Percentiles rank a stretch among this genome's conserved stretches.
Conservation (phyloP, 2,329 filamentous ascomycete genomes). For the Atkinsonella hypoxylon region DNA sequence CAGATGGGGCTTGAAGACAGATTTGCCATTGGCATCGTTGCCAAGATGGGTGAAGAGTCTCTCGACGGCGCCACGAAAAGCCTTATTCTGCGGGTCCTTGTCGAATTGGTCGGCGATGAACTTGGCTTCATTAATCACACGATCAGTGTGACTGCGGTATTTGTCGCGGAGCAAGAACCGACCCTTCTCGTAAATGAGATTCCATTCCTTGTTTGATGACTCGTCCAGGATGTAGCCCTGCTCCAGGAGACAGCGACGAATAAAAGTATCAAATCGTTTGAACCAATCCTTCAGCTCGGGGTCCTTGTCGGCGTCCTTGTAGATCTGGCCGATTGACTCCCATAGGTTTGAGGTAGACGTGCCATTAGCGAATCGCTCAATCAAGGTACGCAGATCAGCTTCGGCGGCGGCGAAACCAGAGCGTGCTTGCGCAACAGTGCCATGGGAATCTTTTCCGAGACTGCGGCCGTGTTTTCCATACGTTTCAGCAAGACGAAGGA, state of each 20-base stretch:
- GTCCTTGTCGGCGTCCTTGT: constrained; percentile 76
- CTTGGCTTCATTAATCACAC: constrained; percentile 78
- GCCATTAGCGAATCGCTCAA: constrained; percentile 92
- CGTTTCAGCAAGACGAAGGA: constrained; percentile 72
- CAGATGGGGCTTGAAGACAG: constrained; percentile 84
- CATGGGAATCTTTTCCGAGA: constrained; percentile 50
- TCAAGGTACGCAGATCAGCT: constrained; percentile 63
- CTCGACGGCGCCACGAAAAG: constrained; percentile 62
- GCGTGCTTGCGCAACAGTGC: constrained; percentile 62
- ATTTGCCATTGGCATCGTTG: constrained; percentile 71
- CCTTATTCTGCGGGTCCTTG: constrained; percentile 72
- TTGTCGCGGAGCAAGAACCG: constrained; percentile 78
- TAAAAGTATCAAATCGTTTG: constrained; percentile 61
- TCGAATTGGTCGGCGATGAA: constrained; percentile 86
- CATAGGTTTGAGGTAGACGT: constrained; percentile 83
- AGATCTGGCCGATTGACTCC: constrained; percentile 73
- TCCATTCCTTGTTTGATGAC: constrained; percentile 67
- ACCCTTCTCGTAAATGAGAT: constrained; percentile 72
- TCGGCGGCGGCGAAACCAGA: constrained; percentile 59
- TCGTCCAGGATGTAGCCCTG: constrained; percentile 88
- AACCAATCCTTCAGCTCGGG: constrained; percentile 86
- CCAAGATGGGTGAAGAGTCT: constrained; percentile 85
- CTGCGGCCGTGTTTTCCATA: constrained; percentile 66
- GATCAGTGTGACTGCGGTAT: constrained; percentile 77
- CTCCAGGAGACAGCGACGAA: constrained; percentile 74